Base-by-base conservation (phyloP, 2,329 filamentous ascomycete genomes). In the Penicillium brasilianum region DNA sequence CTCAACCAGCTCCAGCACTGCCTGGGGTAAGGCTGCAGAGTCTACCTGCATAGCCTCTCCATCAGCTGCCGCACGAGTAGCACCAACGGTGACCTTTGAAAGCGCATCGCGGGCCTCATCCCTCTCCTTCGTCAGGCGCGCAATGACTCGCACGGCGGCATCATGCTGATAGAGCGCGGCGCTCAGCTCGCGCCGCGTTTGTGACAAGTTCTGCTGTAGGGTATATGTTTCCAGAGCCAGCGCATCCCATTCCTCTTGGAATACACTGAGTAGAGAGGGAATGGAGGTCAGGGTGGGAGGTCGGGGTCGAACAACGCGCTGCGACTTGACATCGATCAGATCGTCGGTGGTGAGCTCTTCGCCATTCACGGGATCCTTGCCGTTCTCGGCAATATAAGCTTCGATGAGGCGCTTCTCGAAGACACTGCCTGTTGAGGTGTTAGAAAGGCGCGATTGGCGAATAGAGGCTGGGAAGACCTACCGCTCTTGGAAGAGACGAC, bases 171-270 rank as follows among this genome's bases (percentile, higher is more conserved):
- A 99, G 25, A 99, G 84, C 0, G 95, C 92, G 1, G 92, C 95
- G 59, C 92, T 92, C 59, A 99, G 87, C 81, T 99, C 95, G 80
- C 97, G 93, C 67, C 94, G 85, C 44, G 93, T 96, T 75, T 96
- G 91, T 55, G 90, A 85, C 64, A 99, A 83, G 74, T 97, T 92
- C 77, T 97, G 91, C 80, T 91, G 90, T 62, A 98, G 82, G 68
- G 92, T 95, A 77, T 93, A 97, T 54, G 92, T 91, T 80, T 99
- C 95, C 37, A 98, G 83, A 13, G 94, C 92, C 48, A 97, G 82
- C 9, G 93, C 90, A 76, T 99, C 95, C 95, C 95, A 99, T 83
- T 99, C 95, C 77, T 96, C 96, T 77, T 99, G 95, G 77, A 99
- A 98, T 41, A 93, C 90, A 53, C 92, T 90, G 58, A 99, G 90